Percentiles rank a stretch among this genome's conserved stretches.
Evolutionary conservation across 1,284 basidiomycete species (phyloP).

Genomic region (Trichosporon sp.): DNA sequence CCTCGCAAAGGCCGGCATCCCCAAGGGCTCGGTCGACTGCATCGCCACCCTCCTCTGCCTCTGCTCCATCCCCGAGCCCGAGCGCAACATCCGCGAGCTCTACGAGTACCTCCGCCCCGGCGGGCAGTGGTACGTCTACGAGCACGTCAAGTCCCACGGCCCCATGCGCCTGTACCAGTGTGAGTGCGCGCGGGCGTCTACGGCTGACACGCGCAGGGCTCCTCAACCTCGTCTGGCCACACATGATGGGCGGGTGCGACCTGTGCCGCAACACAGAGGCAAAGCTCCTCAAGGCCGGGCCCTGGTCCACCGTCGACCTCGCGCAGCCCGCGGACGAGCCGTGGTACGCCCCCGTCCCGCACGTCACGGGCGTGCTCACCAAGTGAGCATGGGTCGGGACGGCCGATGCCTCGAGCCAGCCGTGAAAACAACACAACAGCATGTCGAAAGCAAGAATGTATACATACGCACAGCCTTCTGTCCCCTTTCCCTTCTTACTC

Average conservation of each 20-base stretch:
- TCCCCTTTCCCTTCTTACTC: background rate
- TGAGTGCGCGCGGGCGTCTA: conserved; percentile 1
- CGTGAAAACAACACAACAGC: background rate
- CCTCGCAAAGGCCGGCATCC: conserved; percentile 11
- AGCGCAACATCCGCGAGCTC: conserved; percentile 19
- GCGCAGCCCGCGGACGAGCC: conserved; percentile 19
- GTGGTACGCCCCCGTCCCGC: conserved; percentile 14
- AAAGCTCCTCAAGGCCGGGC: conserved; percentile 10
- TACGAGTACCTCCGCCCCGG: conserved; percentile 23
- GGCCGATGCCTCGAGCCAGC: background rate
- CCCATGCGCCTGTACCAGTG: conserved; percentile 13
- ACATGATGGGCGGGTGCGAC: conserved; percentile 18
- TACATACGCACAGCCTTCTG: background rate
- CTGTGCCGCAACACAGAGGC: conserved; percentile 17
- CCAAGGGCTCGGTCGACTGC: conserved; percentile 18
- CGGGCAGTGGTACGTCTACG: conserved; percentile 21
- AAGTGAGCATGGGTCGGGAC: background rate
- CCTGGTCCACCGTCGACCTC: conserved; percentile 16
- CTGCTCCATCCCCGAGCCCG: conserved; percentile 20
- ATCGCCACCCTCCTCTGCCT: conserved; percentile 19
- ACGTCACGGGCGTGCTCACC: conserved; percentile 17
- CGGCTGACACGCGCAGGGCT: conserved; percentile 8
- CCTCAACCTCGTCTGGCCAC: conserved; percentile 21
- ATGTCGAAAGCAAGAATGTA: background rate
- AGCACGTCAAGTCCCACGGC: conserved; percentile 19